Percentiles rank a stretch among this genome's conserved stretches.
Evolutionary conservation across 495 filamentous ascomycete species (phyloP).

Genomic region (Achaetomiella virescens): DNA sequence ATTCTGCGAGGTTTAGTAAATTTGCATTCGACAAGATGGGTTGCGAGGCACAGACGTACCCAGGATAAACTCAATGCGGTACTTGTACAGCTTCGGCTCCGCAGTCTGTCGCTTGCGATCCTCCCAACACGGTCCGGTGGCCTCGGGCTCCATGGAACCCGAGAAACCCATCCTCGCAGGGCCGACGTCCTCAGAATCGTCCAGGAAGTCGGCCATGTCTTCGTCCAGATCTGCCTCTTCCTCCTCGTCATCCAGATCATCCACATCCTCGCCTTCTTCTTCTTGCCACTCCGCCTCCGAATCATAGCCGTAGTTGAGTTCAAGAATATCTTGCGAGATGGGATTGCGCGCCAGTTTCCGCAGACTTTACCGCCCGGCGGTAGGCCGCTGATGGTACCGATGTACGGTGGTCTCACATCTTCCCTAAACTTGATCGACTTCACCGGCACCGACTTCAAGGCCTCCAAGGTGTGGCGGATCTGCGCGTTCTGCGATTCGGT

Average conservation of each 20-base stretch:
- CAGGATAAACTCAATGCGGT: slow-evolving; percentile 66
- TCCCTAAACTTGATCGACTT: slow-evolving; percentile 78
- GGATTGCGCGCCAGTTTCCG: slow-evolving; percentile 65
- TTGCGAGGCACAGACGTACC: slow-evolving; percentile 42
- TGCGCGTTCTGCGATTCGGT: slow-evolving; percentile 43
- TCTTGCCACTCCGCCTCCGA: slow-evolving; percentile 83
- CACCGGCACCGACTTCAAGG: slow-evolving; percentile 58
- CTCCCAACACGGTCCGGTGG: slow-evolving; percentile 78
- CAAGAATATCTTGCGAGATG: slow-evolving; percentile 52
- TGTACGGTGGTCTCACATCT: slow-evolving; percentile 87
- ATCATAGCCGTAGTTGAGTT: slow-evolving; percentile 89
- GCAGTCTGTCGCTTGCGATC: slow-evolving; percentile 40
- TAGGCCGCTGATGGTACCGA: slow-evolving; percentile 69
- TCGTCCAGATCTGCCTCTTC: slow-evolving; percentile 55
- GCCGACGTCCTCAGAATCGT: slow-evolving; percentile 57
- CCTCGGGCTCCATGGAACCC: slow-evolving; percentile 68
- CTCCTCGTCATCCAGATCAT: slow-evolving; percentile 71
- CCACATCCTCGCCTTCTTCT: slow-evolving; percentile 55
- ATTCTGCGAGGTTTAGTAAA: slow-evolving; percentile 22
- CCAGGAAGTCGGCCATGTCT: slow-evolving; percentile 69
- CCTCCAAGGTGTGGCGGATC: slow-evolving; percentile 38
- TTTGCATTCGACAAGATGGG: slow-evolving; percentile 9
- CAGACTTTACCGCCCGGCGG: slow-evolving; percentile 40
- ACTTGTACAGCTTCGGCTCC: slow-evolving; percentile 43
- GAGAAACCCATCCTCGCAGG: slow-evolving; percentile 38